Evolutionary conservation across 2,329 filamentous ascomycete species (phyloP).

Genomic region (Juglanconis oblonga): DNA sequence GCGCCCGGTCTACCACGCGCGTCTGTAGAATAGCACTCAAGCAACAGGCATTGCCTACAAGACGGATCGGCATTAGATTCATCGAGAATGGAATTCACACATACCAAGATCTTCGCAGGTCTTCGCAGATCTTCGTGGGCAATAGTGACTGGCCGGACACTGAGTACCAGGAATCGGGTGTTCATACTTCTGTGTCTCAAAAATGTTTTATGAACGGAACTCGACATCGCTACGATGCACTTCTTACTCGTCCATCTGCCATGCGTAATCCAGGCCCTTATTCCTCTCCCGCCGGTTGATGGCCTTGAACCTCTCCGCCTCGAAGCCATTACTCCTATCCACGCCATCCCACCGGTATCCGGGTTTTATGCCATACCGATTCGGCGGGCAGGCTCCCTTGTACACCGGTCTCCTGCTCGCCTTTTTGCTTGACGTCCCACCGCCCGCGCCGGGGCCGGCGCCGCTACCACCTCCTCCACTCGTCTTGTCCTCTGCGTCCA

Average conservation of each 20-base stretch:
- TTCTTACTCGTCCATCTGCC: slow-evolving; percentile 88
- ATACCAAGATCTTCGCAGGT: not conserved
- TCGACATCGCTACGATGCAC: not conserved
- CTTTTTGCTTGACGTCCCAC: slow-evolving; percentile 25
- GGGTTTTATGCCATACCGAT: slow-evolving; percentile 88
- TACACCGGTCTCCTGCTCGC: slow-evolving; percentile 62
- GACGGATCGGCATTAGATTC: not conserved
- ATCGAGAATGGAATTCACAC: not conserved
- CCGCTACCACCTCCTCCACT: slow-evolving; percentile 19
- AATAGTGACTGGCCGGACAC: not conserved
- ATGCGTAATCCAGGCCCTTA: slow-evolving; percentile 81
- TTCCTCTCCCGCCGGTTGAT: slow-evolving; percentile 74
- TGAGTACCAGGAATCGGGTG: not conserved
- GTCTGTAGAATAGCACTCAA: not conserved
- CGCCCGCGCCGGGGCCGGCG: slow-evolving; percentile 1
- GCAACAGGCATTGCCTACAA: not conserved
- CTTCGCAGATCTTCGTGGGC: not conserved
- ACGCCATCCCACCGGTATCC: slow-evolving; percentile 97
- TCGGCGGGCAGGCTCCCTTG: slow-evolving; percentile 76
- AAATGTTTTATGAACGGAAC: not conserved
- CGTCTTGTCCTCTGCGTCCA: slow-evolving; percentile 48
- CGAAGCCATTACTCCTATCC: slow-evolving; percentile 89
- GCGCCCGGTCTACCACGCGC: not conserved
- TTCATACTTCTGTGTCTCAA: not conserved
- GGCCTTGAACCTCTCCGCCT: slow-evolving; percentile 87